Conservation (phyloP, 2,329 filamentous ascomycete species). For the Diaporthe caulivora region DNA sequence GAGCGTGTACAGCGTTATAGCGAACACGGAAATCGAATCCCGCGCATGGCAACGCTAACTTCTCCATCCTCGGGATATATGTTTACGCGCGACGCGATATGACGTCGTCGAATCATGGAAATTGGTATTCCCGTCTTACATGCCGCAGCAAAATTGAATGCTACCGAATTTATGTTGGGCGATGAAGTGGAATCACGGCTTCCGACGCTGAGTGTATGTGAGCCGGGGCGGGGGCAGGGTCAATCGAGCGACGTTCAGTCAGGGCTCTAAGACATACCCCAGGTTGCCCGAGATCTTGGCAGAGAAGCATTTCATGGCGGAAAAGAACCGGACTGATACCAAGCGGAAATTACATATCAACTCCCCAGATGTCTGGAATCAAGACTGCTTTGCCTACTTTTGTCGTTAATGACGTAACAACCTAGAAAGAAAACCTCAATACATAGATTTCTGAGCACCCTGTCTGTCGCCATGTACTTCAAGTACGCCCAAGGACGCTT, state of each 20-base stretch:
- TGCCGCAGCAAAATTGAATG: too few species aligned
- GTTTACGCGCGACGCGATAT: slow-evolving; percentile 9
- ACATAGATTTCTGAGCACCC: rapidly evolving
- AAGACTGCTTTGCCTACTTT: too few species aligned
- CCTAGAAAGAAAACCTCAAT: background rate
- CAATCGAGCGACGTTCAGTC: too few species aligned
- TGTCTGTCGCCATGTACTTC: background rate
- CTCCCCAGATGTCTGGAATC: too few species aligned
- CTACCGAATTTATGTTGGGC: background rate
- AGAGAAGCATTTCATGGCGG: too few species aligned
- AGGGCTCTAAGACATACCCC: too few species aligned
- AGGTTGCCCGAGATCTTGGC: too few species aligned
- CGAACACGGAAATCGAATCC: slow-evolving; percentile 12
- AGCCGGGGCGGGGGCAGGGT: too few species aligned
- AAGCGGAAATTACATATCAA: too few species aligned
- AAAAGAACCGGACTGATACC: too few species aligned
- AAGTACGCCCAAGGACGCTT: slow-evolving; percentile 2
- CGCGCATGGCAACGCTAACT: background rate
- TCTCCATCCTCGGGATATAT: background rate
- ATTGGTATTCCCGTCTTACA: background rate
- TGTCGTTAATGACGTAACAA: too few species aligned
- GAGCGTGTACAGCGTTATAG: background rate
- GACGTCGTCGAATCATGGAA: background rate
- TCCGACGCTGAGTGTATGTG: background rate
- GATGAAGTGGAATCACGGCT: too few species aligned